Conservation (phyloP, 2,329 filamentous ascomycete species). For the Aureobasidium musti region DNA sequence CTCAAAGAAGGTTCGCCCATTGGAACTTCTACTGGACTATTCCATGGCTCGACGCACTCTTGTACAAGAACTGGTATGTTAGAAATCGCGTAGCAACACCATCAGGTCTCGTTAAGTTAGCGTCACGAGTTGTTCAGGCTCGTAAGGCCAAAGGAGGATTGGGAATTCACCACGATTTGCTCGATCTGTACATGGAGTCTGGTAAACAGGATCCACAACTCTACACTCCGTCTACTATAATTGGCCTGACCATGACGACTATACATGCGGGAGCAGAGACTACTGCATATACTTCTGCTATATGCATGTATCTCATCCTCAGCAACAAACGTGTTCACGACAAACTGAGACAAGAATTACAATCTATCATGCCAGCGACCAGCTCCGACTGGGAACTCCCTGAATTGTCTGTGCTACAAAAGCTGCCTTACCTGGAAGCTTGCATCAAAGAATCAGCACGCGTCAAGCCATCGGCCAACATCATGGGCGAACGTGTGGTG, state of each 20-base stretch:
- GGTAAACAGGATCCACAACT: background rate
- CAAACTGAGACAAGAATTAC: background rate
- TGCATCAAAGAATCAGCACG: constrained; percentile 1
- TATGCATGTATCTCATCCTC: background rate
- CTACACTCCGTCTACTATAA: background rate
- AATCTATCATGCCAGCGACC: background rate
- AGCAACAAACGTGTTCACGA: background rate
- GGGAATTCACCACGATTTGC: background rate
- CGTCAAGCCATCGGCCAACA: background rate
- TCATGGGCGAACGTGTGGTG: background rate
- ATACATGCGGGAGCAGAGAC: background rate
- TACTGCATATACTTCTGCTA: background rate
- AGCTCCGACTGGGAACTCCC: background rate
- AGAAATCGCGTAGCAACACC: background rate
- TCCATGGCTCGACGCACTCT: background rate
- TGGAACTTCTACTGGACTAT: constrained; percentile 1
- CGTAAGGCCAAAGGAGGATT: background rate
- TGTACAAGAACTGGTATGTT: background rate
- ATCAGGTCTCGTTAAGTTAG: background rate
- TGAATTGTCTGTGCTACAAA: background rate
- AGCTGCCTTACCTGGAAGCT: background rate
- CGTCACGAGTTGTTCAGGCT: background rate
- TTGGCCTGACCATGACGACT: background rate
- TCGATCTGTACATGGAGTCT: constrained; percentile 2
- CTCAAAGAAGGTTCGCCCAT: background rate